Conservation (phyloP, 345 rosid genomes). For the Crucihimalaya himalaica region DNA sequence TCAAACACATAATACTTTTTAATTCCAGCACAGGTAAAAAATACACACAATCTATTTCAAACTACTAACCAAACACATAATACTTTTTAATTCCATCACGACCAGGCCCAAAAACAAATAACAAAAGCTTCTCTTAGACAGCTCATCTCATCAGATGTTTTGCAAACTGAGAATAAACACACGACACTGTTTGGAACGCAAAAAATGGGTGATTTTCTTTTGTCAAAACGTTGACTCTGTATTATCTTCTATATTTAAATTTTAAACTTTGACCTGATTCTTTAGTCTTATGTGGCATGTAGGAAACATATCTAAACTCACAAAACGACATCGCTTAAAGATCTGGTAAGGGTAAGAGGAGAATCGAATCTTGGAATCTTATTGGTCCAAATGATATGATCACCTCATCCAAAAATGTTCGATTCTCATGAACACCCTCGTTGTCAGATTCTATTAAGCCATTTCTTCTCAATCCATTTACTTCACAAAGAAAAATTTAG, state of each 20-base stretch:
- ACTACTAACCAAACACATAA: too few species aligned
- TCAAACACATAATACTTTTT: too few species aligned
- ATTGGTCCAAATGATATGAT: slow-evolving; percentile 6
- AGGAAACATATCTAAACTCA: not conserved
- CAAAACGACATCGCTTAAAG: not conserved
- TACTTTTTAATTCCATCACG: too few species aligned
- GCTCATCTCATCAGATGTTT: too few species aligned
- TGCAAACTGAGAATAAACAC: too few species aligned
- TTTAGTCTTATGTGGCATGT: not conserved
- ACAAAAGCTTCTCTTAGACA: too few species aligned
- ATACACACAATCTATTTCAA: too few species aligned
- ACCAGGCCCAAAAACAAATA: too few species aligned
- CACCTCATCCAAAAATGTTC: slow-evolving; percentile 23
- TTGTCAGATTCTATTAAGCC: slow-evolving; percentile 6
- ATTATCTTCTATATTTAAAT: not conserved
- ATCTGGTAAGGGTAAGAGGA: not conserved
- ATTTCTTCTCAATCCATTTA: not conserved
- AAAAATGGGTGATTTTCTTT: too few species aligned
- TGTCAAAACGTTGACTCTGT: too few species aligned
- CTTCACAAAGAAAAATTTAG: not conserved
- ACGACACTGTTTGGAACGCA: too few species aligned
- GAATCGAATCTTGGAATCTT: not conserved
- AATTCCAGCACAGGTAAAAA: too few species aligned
- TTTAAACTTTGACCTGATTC: not conserved
- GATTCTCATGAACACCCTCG: slow-evolving; percentile 10